Conservation (phyloP, 192 early-diverging fungal species). For the Coemansia sp. region DNA sequence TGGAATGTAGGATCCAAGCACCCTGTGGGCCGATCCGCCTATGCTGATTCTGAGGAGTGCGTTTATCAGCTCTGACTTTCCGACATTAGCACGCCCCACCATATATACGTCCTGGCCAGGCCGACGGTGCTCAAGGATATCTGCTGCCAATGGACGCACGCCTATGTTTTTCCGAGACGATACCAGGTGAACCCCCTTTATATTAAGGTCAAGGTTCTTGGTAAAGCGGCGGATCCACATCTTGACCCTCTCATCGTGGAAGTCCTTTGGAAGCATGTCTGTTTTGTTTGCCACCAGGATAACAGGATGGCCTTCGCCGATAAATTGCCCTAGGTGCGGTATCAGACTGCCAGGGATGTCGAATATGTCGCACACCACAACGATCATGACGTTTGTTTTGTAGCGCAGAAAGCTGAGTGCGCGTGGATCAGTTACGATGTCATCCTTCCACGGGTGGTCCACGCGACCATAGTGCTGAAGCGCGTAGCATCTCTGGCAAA, state of each 20-base stretch:
- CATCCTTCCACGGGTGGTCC: slow-evolving; percentile 53
- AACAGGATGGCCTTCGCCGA: slow-evolving; percentile 57
- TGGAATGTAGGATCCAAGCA: slow-evolving; percentile 63
- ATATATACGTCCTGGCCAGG: slow-evolving; percentile 64
- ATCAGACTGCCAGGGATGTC: slow-evolving; percentile 69
- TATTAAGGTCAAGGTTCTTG: slow-evolving; percentile 43
- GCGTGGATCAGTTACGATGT: slow-evolving; percentile 54
- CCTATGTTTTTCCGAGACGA: slow-evolving; percentile 64
- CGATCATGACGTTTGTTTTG: slow-evolving; percentile 53
- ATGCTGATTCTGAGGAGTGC: slow-evolving; percentile 60
- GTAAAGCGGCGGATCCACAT: slow-evolving; percentile 57
- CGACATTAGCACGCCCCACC: slow-evolving; percentile 74
- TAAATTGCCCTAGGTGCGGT: slow-evolving; percentile 51
- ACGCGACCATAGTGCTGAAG: slow-evolving; percentile 59
- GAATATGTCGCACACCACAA: slow-evolving; percentile 64
- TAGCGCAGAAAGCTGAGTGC: slow-evolving; percentile 59
- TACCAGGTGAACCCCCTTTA: slow-evolving; percentile 56
- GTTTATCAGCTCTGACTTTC: slow-evolving; percentile 75
- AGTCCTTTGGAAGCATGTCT: slow-evolving; percentile 64
- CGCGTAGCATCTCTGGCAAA: slow-evolving; percentile 70
- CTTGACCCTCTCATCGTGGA: slow-evolving; percentile 56
- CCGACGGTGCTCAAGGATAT: slow-evolving; percentile 41
- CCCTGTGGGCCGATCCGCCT: slow-evolving; percentile 51
- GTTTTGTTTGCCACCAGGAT: slow-evolving; percentile 72
- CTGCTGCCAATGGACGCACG: slow-evolving; percentile 51